Evolutionary conservation across 768 basidiomycete genomes (phyloP), one percentile per base, ranked within the genome.

Genomic region (Serendipita vermifera): DNA sequence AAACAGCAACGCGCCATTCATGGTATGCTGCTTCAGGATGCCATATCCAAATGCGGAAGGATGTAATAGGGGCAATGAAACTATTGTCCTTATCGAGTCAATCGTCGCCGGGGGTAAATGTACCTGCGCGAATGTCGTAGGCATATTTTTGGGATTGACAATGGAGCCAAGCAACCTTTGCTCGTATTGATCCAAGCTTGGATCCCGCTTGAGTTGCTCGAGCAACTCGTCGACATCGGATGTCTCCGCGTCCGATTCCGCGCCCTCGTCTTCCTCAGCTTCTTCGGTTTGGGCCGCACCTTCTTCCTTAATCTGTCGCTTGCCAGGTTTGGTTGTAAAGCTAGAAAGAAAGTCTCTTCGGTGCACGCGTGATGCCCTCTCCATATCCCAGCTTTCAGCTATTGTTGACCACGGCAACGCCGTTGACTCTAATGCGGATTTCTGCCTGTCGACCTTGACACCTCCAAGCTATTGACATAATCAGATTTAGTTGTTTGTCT

Each of bases 1-100:
- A 66, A 94, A 94, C 20, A 97, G 71, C 51, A 97, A 77, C 61
- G 87, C 91, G 2, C 93, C 92, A 1, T 81, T 85, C 78, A 94
- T 93, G 4, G 84, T 77, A 65, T 97, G 90, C 61, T 91, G 83
- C 68, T 87, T 93, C 39, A 97, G 72, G 55, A 97, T 85, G 33
- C 92, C 92, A 64, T 80, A 79, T 62, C 82, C 78, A 71, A 97
- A 97, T 0, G 92, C 91, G 32, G 78, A 72, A 5, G 92, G 92
- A 64, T 90, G 80, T 24, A 97, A 73, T 38, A 97, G 70, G 0
- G 93, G 92, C 22, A 97, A 69, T 1, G 90, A 91, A 7, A 96
- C 89, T 55, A 94, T 80, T 0, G 89, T 92, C 61, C 93, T 80
- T 38, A 97, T 82, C 22, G 89, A 85, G 67, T 97, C 92, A 46